A percentile compares a stretch with the other conserved stretches of the same genome.
These are phyloP conservation scores for Gyrodon lividus DNA, from an alignment of 768 basidiomycete species.

Conservation along the genomic window DNA sequence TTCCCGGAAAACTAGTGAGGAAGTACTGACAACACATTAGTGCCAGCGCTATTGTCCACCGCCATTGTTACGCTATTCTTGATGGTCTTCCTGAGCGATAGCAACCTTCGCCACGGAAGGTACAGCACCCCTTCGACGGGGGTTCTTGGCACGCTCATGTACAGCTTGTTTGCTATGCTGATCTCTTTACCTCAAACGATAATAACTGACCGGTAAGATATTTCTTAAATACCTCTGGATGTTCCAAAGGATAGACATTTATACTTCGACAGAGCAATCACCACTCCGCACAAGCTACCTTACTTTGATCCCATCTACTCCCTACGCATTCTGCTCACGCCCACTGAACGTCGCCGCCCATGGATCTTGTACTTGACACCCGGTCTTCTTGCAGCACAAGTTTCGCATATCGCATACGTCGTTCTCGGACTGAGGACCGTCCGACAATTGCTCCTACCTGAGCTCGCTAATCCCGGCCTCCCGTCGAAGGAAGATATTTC, in stretches of 20 bases:
- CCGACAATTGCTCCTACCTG: constrained; percentile 58
- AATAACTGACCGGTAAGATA: constrained; percentile 68
- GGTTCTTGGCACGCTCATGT: constrained; percentile 59
- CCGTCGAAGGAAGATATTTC: constrained; percentile 44
- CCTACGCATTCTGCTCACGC: constrained; percentile 71
- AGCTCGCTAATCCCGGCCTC: constrained; percentile 38
- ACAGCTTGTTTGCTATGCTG: constrained; percentile 64
- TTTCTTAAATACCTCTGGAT: neutral
- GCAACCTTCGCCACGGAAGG: constrained; percentile 58
- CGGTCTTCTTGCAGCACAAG: constrained; percentile 48
- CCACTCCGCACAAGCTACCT: constrained; percentile 75
- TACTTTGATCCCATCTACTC: constrained; percentile 58
- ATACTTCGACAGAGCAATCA: constrained; percentile 59
- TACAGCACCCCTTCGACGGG: constrained; percentile 65
- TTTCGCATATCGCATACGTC: constrained; percentile 45
- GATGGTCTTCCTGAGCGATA: constrained; percentile 55
- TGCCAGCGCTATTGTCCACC: constrained; percentile 51
- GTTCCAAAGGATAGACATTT: neutral
- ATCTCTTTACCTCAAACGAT: constrained; percentile 68
- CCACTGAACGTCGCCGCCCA: constrained; percentile 74
- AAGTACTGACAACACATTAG: constrained; percentile 42
- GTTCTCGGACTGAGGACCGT: constrained; percentile 43
- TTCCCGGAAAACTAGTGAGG: constrained; percentile 20
- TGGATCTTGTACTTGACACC: constrained; percentile 84
- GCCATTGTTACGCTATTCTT: constrained; percentile 57